Conservation (phyloP, 2,329 filamentous ascomycete species). For the Tympanopsis confertula region DNA sequence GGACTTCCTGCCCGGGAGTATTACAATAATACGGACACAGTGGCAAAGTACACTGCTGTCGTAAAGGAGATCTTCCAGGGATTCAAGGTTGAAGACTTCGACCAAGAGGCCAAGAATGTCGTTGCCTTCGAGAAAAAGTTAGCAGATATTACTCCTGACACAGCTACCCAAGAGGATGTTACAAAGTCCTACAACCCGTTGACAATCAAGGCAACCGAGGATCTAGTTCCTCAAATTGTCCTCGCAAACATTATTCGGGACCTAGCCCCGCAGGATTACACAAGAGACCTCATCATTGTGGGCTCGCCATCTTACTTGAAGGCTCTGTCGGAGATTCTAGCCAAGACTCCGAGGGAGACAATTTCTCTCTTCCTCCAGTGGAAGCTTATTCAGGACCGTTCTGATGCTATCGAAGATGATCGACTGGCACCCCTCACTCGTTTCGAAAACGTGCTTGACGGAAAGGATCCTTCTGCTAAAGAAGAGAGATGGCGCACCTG, state of each 20-base stretch:
- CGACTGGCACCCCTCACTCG: constrained; percentile 44
- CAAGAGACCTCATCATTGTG: constrained; percentile 41
- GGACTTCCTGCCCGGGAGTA: constrained; percentile 52
- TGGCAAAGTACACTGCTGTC: constrained; percentile 34
- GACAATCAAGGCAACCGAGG: constrained; percentile 39
- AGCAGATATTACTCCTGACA: constrained; percentile 43
- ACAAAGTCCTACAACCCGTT: constrained; percentile 59
- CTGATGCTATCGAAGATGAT: constrained; percentile 41
- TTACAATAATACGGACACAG: constrained; percentile 40
- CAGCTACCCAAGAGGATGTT: constrained; percentile 46
- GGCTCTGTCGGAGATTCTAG: constrained; percentile 41
- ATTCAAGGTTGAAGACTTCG: constrained; percentile 19
- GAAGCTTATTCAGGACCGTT: constrained; percentile 45
- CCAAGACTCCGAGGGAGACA: constrained; percentile 37
- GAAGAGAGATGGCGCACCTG: constrained; percentile 59
- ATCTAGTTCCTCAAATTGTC: constrained; percentile 42
- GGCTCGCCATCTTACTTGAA: constrained; percentile 48
- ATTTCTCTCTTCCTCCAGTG: constrained; percentile 53
- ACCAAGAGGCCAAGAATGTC: constrained; percentile 29
- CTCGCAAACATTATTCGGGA: constrained; percentile 37
- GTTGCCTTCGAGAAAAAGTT: constrained; percentile 51
- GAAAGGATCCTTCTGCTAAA: constrained; percentile 47
- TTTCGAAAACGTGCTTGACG: constrained; percentile 49
- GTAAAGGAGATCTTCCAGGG: constrained; percentile 10
- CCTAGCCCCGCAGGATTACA: constrained; percentile 37